Evolutionary conservation across 257 asterid species (phyloP), one percentile per base, ranked within the genome.

Genomic region (Henckelia pumila): DNA sequence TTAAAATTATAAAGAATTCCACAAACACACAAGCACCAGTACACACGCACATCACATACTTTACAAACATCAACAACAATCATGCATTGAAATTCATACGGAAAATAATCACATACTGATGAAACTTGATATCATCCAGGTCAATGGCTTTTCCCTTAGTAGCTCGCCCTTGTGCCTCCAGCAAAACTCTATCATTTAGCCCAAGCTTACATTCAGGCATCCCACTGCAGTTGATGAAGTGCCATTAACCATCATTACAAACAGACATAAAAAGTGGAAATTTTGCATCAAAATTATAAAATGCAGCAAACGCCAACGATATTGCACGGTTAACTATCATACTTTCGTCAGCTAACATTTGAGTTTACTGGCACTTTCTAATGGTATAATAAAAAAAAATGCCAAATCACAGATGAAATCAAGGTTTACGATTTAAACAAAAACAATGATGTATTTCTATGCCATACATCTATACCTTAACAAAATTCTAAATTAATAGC

Each of bases 121-220:
- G 99, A 80, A 95, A 95, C 81, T 95, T 95, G 79, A 95, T 95
- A 82, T 95, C 99, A 56, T 95, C 99, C 22, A 95, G 84, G 81
- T 95, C 99, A 75, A 95, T 95, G 79, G 99, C 87, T 77, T 95
- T 95, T 72, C 99, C 99, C 85, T 95, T 95, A 50, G 92, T 83
- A 64, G 89, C 65, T 71, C 97, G 84, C 8, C 99, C 99, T 83
- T 95, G 99, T 8, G 98, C 98, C 73, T 95, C 99, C 68, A 95
- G 87, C 82, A 95, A 77, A 66, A 95, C 88, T 85, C 95, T 86
- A 78, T 95, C 99, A 79, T 95, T 95, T 66, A 95, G 87, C 76
- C 99, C 99, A 78, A 95, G 96, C 88, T 95, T 95, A 78, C 99
- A 95, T 84, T 91, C 99, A 23, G 99, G 99, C 99, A 95, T 95